Base-by-base conservation (phyloP, 768 basidiomycete genomes). In the Kwoniella mangroviensis region DNA sequence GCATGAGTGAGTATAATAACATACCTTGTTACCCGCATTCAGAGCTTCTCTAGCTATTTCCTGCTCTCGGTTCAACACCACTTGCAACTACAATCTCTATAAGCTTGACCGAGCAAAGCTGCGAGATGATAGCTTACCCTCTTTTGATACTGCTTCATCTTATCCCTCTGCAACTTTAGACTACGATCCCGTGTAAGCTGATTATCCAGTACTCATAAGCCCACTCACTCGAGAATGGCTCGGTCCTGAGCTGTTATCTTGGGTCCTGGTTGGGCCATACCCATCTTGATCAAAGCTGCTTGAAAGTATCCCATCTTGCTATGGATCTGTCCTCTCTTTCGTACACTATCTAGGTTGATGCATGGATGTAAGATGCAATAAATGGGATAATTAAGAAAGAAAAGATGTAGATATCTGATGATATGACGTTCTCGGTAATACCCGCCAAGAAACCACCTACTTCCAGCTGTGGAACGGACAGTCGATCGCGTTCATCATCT, bases 151-250 rank as follows among this genome's bases (percentile, higher is more conserved):
- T 95, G 92, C 82, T 88, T 91, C 71, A 99, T 85, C 83, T 95
- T 98, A 84, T 99, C 97, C 42, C 97, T 88, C 83, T 99, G 97
- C 56, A 97, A 83, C 84, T 99, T 98, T 74, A 99, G 87, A 81
- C 96, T 98, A 43, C 0, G 1, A 34, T 82, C 40, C 79, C 62
- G 64, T 70, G 22, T 51, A 17, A 52, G 28, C 76, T 73, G 76
- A 62, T 64, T 28, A 81, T 63, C 73, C 4, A 24, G 10, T 28
- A n/a, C 19, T 7, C n/a, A 57, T 65, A 17, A 61, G 24, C 13
- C n/a, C 24, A 87, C 92, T 82, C 73, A 98, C 96, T 98, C 96
- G 70, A 99, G 88, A 71, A 99, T 91, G 54, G 97, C 96, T 73
- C 91, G 89, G 83, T 99, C 97, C 79, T 95, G 95, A 34, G 89